These are phyloP conservation scores for Penicillium pulvis DNA, from an alignment of 495 filamentous ascomycete genomes.

Conservation along the genomic window DNA sequence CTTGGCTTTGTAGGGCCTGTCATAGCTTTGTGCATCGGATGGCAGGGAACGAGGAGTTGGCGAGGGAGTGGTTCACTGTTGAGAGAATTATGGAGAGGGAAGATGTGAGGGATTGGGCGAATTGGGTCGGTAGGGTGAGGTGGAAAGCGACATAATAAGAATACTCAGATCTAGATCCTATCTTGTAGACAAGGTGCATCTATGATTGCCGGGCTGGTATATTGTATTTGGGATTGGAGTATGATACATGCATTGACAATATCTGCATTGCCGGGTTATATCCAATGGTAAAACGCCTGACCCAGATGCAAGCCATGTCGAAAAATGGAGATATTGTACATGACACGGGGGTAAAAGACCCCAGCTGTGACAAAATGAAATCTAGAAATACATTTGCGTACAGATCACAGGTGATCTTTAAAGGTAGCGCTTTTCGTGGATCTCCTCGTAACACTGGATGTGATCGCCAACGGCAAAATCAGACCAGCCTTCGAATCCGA, in stretches of 20 bases:
- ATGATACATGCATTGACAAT: slow-evolving; percentile 9
- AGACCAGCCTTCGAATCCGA: slow-evolving; percentile 79
- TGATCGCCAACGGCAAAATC: slow-evolving; percentile 80
- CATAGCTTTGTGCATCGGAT: slow-evolving; percentile 83
- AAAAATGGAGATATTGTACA: slow-evolving; percentile 19
- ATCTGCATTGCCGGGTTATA: slow-evolving; percentile 12
- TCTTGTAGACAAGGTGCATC: no score
- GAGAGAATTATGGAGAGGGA: slow-evolving; percentile 68
- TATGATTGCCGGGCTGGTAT: no score
- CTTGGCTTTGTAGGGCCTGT: slow-evolving; percentile 87
- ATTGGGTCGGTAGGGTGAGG: slow-evolving; percentile 64
- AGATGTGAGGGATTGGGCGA: slow-evolving; percentile 70
- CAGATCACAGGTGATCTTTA: slow-evolving; percentile 23
- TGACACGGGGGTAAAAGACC: slow-evolving; percentile 10
- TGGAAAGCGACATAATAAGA: slow-evolving; percentile 57
- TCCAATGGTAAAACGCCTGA: slow-evolving; percentile 20
- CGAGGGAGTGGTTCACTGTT: slow-evolving; percentile 71
- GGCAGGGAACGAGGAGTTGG: slow-evolving; percentile 78
- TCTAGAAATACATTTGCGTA: slow-evolving; percentile 23
- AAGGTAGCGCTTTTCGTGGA: slow-evolving; percentile 64
- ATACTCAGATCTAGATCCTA: no score
- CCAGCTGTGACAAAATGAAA: neutral
- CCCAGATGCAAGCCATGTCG: slow-evolving; percentile 8
- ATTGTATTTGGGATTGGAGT: neutral
- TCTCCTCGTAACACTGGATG: slow-evolving; percentile 84